Evolutionary conservation across 2,329 filamentous ascomycete genomes (phyloP).

Genomic region (Clathrospora elynae): DNA sequence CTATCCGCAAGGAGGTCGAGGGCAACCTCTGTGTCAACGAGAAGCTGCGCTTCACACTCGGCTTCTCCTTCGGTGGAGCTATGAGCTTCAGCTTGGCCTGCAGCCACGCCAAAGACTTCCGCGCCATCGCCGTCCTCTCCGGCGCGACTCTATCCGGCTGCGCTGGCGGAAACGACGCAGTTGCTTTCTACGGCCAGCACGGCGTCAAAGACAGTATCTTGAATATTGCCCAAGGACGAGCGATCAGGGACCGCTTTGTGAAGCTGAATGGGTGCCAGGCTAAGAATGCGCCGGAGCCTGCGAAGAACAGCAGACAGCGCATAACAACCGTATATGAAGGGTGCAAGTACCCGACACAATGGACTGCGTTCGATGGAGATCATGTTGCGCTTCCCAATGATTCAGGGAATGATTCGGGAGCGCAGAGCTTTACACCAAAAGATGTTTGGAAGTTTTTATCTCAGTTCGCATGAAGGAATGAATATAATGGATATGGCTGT

Average conservation of each 20-base stretch:
- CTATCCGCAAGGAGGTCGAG: constrained; percentile 48
- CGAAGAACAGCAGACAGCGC: constrained; percentile 11
- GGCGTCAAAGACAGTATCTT: constrained; percentile 49
- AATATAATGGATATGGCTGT: no score
- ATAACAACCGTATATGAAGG: constrained; percentile 30
- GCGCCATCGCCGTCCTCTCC: constrained; percentile 46
- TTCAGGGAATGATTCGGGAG: constrained; percentile 13
- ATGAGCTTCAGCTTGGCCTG: constrained; percentile 54
- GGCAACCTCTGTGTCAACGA: constrained; percentile 52
- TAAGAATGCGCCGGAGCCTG: constrained; percentile 25
- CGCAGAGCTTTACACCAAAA: constrained; percentile 29
- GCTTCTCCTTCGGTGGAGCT: constrained; percentile 54
- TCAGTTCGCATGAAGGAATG: no score
- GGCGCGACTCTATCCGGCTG: constrained; percentile 29
- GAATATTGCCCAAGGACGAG: constrained; percentile 41
- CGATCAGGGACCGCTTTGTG: constrained; percentile 49
- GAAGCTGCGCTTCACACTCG: constrained; percentile 51
- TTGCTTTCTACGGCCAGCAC: constrained; percentile 51
- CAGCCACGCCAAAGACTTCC: constrained; percentile 47
- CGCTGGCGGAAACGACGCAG: constrained; percentile 46
- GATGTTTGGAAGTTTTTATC: constrained; percentile 44
- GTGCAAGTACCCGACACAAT: constrained; percentile 46
- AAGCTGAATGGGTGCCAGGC: constrained; percentile 46
- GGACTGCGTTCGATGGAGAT: constrained; percentile 31
- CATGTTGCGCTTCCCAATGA: constrained; percentile 29